Base-by-base conservation (phyloP, 192 early-diverging fungal genomes). In the Podila minutissima region DNA sequence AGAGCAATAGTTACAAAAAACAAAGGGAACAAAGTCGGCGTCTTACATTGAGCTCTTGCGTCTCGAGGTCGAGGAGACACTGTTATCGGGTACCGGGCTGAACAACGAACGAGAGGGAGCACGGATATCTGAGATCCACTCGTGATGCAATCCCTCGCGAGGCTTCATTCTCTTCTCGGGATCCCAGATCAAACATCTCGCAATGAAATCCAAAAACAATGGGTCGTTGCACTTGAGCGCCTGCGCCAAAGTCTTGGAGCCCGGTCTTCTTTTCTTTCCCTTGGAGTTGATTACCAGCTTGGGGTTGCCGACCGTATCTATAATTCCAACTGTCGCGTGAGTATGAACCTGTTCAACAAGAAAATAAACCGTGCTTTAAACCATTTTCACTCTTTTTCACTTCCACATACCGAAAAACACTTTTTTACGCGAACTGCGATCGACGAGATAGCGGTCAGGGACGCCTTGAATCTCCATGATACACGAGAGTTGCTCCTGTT, bases 401-500 rank as follows among this genome's bases (percentile, higher is more conserved):
- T 15, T 11, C 7, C 62, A 83, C 78, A 85, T 84, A 94, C 92
- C 97, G 72, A 97, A 97, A 84, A 98, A 99, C 32, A 94, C 85
- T 62, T 92, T 93, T 41, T 92, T 91, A 59, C 97, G 88, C 50
- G 89, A 87, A 37, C 94, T 95, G 38, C 88, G 86, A 32, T 95
- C 93, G 20, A 99, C 71, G 29, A 99, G 75, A 58, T 88, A 88
- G 26, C 84, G 69, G 1, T 89, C 88, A 29, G 97, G 97, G 17
- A 94, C 83, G 17, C 96, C 97, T 55, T 91, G 88, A 24, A 97
- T 86, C 83, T 99, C 97, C 92, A 99, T 95, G 57, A 99, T 97
- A 82, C 96, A 96, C 13, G 93, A 87, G 50, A 99, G 84, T 78
- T 99, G 97, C 69, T 99, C 97, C 67, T 95, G 92, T 82, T 99